Evolutionary conservation across 345 rosid genomes (phyloP).

Genomic region (Citrus reticulata): DNA sequence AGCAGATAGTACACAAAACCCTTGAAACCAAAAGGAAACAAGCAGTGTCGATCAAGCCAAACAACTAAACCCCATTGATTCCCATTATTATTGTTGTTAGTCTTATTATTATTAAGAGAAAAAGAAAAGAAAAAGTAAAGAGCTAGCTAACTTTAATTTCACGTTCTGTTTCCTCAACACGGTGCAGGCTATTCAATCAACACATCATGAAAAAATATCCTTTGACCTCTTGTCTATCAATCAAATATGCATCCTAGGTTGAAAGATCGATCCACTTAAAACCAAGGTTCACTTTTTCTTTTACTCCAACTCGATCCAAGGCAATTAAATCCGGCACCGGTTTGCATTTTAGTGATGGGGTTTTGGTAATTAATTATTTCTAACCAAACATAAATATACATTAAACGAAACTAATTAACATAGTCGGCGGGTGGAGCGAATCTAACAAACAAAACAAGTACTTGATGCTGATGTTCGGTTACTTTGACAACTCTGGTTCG

Average conservation of each 20-base stretch:
- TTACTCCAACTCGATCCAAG: too few species aligned
- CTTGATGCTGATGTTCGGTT: constrained; percentile 16
- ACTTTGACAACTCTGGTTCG: constrained; percentile 14
- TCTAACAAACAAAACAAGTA: constrained; percentile 12
- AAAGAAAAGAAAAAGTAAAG: neutral
- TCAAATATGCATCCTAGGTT: neutral
- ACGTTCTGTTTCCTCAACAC: neutral
- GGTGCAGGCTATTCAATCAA: neutral
- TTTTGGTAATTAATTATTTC: neutral
- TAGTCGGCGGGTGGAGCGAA: neutral
- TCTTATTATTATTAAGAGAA: too few species aligned
- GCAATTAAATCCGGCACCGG: neutral
- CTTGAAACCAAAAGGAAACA: neutral
- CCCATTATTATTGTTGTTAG: neutral
- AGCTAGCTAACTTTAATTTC: neutral
- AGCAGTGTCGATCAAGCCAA: too few species aligned
- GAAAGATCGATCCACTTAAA: neutral
- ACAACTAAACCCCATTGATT: neutral
- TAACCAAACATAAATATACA: neutral
- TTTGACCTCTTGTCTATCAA: neutral
- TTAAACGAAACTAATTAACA: neutral
- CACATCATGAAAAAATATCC: neutral
- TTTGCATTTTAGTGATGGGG: neutral
- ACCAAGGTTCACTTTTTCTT: neutral
- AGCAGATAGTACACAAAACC: neutral